Percentiles rank a stretch among this genome's conserved stretches.
Conservation (phyloP, 2,329 filamentous ascomycete genomes). For the Trichothecium sympodiale region DNA sequence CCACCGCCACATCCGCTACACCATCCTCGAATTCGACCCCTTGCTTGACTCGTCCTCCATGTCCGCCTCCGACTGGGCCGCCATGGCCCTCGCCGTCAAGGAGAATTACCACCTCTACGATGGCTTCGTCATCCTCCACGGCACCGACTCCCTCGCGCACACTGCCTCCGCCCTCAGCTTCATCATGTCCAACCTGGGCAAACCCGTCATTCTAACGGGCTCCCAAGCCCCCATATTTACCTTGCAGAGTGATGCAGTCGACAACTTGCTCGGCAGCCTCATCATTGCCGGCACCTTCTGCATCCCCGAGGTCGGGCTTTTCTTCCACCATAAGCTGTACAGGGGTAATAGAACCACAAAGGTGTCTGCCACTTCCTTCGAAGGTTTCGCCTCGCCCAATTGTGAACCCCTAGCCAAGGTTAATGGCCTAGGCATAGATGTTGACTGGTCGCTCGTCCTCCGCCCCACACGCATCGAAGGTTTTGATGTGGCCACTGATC, state of each 20-base stretch:
- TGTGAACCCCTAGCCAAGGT: constrained; percentile 70
- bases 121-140: constrained; percentile 83
- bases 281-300: constrained; percentile 88
- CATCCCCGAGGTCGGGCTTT: constrained; percentile 86
- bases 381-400: constrained; percentile 85
- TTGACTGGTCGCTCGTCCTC: constrained; percentile 69
- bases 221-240: constrained; percentile 81
- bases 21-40: constrained; percentile 72
- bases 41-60: constrained; percentile 86
- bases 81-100: constrained; percentile 68
- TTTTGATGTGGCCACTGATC: constrained; percentile 61
- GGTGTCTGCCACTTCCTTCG: constrained; percentile 74
- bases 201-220: constrained; percentile 79
- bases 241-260: constrained; percentile 81
- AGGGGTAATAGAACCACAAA: constrained; percentile 84
- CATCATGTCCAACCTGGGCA: constrained; percentile 84
- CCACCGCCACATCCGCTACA: constrained; percentile 70
- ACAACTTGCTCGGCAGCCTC: constrained; percentile 79
- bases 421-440: constrained; percentile 67
- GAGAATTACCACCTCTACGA: constrained; percentile 85
- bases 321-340: constrained; percentile 87
- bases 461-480: constrained; percentile 63
- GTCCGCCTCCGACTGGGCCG: constrained; percentile 73
- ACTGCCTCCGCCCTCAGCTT: constrained; percentile 85
- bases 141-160: constrained; percentile 82